Percentiles rank a stretch among this genome's conserved stretches.
These are phyloP conservation scores for Curvularia hawaiiensis DNA, from an alignment of 2,329 filamentous ascomycete species.

Conservation along the genomic window DNA sequence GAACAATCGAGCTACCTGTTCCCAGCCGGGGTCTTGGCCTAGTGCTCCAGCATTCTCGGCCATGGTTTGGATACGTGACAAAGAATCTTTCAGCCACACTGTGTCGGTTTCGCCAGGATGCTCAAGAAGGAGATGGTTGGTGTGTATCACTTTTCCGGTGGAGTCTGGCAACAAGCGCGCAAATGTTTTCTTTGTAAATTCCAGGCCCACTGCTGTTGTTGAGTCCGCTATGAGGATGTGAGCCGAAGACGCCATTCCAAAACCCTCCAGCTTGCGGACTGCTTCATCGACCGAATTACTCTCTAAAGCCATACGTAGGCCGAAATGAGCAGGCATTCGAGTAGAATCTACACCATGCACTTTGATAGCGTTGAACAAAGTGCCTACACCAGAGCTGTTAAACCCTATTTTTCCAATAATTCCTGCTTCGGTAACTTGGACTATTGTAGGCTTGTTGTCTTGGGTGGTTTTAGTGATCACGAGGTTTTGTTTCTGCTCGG, in stretches of 20 bases:
- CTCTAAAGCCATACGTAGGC: constrained; percentile 62
- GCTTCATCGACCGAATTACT: constrained; percentile 55
- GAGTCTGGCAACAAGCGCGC: constrained; percentile 42
- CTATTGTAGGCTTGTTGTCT: constrained; percentile 53
- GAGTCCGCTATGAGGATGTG: constrained; percentile 61
- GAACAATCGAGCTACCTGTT: constrained; percentile 44
- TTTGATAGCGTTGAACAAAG: constrained; percentile 66
- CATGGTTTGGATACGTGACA: constrained; percentile 46
- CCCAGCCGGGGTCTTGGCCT: constrained; percentile 30
- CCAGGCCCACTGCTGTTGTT: constrained; percentile 54
- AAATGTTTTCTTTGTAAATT: constrained; percentile 51
- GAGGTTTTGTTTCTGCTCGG: constrained; percentile 56
- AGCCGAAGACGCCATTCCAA: constrained; percentile 59
- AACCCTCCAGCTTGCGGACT: constrained; percentile 49
- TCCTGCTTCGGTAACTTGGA: constrained; percentile 65
- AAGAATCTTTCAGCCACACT: constrained; percentile 51
- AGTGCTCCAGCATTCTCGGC: constrained; percentile 34
- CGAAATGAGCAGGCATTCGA: constrained; percentile 65
- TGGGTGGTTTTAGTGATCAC: constrained; percentile 55
- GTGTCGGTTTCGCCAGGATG: constrained; percentile 49
- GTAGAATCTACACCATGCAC: constrained; percentile 59
- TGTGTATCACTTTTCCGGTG: constrained; percentile 47
- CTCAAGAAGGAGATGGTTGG: constrained; percentile 51
- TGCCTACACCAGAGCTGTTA: constrained; percentile 63
- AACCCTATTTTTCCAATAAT: constrained; percentile 70